Conservation (phyloP, 345 rosid genomes). For the Pelargonium nanum region DNA sequence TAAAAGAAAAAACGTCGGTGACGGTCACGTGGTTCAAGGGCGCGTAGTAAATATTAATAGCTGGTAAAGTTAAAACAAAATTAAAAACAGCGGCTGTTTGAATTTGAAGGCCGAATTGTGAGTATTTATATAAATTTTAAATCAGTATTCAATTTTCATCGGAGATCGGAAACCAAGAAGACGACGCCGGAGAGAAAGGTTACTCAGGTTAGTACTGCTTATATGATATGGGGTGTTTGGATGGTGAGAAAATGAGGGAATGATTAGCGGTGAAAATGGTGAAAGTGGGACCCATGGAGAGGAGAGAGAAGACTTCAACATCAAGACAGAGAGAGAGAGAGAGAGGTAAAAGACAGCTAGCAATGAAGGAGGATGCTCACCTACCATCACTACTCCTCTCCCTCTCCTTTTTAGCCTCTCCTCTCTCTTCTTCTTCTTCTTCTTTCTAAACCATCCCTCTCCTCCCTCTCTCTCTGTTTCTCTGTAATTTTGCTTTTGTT, state of each 20-base stretch:
- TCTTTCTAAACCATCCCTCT: neutral
- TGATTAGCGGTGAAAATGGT: neutral
- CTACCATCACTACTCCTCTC: slow-evolving; percentile 21
- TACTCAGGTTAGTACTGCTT: too few relatives aligned
- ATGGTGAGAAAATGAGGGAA: neutral
- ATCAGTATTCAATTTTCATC: too few relatives aligned
- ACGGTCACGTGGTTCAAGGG: neutral
- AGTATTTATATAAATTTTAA: too few relatives aligned
- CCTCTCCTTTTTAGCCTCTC: neutral
- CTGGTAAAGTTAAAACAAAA: neutral
- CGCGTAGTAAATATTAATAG: neutral
- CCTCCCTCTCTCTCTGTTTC: neutral
- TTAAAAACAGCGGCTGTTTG: neutral
- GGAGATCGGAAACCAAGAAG: too few relatives aligned
- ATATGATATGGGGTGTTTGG: too few relatives aligned
- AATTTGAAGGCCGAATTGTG: too few relatives aligned
- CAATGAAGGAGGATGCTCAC: slow-evolving; percentile 48
- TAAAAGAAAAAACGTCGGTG: too few relatives aligned
- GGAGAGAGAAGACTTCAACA: slow-evolving; percentile 34
- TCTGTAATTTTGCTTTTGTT: neutral
- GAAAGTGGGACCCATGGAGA: slow-evolving; percentile 9
- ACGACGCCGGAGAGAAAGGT: too few relatives aligned
- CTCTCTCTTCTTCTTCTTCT: neutral
- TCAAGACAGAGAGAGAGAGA: slow-evolving; percentile 26
- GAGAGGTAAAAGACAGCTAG: slow-evolving; percentile 54